phyloP scores from a whole-genome alignment of 768 basidiomycete species.

The Panaeolus papilionaceus region DNA sequence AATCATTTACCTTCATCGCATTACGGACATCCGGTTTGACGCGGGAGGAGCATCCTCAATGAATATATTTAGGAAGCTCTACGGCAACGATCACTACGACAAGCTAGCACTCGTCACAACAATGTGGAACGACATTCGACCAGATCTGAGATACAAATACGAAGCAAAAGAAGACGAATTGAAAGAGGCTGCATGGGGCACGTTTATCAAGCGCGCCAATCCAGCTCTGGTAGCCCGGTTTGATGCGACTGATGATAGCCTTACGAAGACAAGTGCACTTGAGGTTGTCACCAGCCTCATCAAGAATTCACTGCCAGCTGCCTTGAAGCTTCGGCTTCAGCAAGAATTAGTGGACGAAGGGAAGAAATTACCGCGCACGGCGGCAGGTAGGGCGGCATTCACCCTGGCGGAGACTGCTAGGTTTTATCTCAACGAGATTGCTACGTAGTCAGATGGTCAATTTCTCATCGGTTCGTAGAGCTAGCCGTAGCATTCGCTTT shows the following conservation, averaged over 20 bases:
- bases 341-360: not conserved
- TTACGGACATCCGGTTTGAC: not conserved
- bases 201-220: not conserved
- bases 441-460: too few species aligned
- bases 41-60: not conserved
- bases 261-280: not conserved
- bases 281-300: not conserved
- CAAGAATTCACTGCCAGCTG: not conserved
- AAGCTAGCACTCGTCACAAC: not conserved
- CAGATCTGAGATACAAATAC: not conserved
- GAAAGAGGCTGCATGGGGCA: not conserved
- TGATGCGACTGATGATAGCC: not conserved
- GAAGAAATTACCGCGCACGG: not conserved
- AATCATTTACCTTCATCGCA: not conserved
- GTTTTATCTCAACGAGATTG: too few species aligned
- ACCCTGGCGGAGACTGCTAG: too few species aligned
- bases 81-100: not conserved
- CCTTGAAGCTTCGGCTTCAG: not conserved
- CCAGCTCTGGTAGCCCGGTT: not conserved
- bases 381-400: not conserved
- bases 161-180: not conserved
- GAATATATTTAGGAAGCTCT: not conserved
- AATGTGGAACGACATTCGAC: not conserved
- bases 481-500: too few species aligned
- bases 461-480: too few species aligned